Evolutionary conservation across 805 yeast genomes (phyloP).

Genomic region (Sugiyamaella valdiviana): DNA sequence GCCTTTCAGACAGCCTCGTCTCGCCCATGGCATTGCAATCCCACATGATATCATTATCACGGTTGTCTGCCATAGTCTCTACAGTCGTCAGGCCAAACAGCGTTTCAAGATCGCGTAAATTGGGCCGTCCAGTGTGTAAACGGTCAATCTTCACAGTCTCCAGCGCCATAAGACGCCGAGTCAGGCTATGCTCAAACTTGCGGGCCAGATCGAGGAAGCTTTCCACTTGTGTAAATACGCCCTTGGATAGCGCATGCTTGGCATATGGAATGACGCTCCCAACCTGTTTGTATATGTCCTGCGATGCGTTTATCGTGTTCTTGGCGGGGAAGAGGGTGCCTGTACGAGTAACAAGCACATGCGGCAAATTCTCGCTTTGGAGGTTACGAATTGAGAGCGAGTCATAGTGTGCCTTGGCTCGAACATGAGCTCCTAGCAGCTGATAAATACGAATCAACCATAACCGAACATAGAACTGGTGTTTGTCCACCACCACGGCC

Average conservation of each 20-base stretch:
- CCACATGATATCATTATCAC: slow-evolving; percentile 54
- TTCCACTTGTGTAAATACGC: slow-evolving; percentile 58
- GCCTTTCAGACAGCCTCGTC: slow-evolving; percentile 20
- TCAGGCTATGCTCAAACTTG: slow-evolving; percentile 46
- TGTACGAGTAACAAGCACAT: slow-evolving; percentile 47
- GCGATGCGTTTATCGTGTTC: slow-evolving; percentile 6
- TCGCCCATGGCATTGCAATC: slow-evolving; percentile 40
- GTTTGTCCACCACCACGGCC: slow-evolving; percentile 50
- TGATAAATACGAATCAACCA: slow-evolving; percentile 67
- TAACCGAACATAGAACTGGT: slow-evolving; percentile 63
- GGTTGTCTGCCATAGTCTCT: slow-evolving; percentile 41
- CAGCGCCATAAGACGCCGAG: slow-evolving; percentile 28
- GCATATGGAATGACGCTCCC: slow-evolving; percentile 43
- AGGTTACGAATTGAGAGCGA: slow-evolving; percentile 61
- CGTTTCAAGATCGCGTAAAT: slow-evolving; percentile 1
- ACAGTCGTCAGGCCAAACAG: background rate
- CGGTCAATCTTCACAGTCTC: slow-evolving; percentile 24
- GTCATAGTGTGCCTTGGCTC: slow-evolving; percentile 48
- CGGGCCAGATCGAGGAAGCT: slow-evolving; percentile 59
- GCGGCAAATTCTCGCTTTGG: slow-evolving; percentile 63
- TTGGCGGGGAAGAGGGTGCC: slow-evolving; percentile 39
- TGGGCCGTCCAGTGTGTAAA: background rate
- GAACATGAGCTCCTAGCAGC: slow-evolving; percentile 46
- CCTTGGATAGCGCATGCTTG: slow-evolving; percentile 48
- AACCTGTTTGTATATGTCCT: slow-evolving; percentile 35